Base-by-base conservation (phyloP, 2,329 filamentous ascomycete species). In the Fusarium pilosicola region DNA sequence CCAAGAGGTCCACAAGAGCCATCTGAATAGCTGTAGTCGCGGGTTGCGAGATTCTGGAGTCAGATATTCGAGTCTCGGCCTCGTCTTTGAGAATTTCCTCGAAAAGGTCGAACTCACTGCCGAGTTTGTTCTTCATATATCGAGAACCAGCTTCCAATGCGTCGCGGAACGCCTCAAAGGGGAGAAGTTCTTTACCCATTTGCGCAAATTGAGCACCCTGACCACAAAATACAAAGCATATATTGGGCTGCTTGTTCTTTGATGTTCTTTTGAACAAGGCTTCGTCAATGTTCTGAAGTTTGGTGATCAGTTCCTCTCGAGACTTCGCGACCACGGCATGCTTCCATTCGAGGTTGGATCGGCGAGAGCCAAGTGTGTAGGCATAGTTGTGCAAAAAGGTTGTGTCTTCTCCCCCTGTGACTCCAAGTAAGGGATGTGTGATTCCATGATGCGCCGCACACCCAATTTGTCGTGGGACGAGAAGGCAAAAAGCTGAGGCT, bases 291-390 rank as follows among this genome's bases (percentile, higher is more conserved):
- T 30, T 52, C 18, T 71, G 49, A 38, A 84, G 73, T 32, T 82
- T 79, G 3, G 51, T 42, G 14, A 73, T 49, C 9, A 88, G 80
- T 7, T 84, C 81, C 3, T 73, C 54, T 2, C 68, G 60, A 6
- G 81, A 82, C 15, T 71, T 76, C 9, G 85, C 84, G 38, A 85
- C 78, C 7, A 84, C 70, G 6, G 81, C 80, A 6, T 79, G 71
- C 59, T 81, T 86, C 83, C 84, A 87, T 61, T 85, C 83, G 20
- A 87, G 69, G 12, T 71, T 78, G 0, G 86, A 86, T 20, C 86
- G 83, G 6, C 86, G 85, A 41, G 81, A 84, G 30, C 78, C 80
- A 22, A 87, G 79, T 2, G 86, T 88, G 70, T 87, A 87, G 7
- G 85, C 81, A 54, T 87, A 84, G 62, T 86, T 74, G 38, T 79